Percentiles rank a stretch among this genome's conserved stretches.
phyloP scores from a whole-genome alignment of 2,329 filamentous ascomycete species.

The Sporothrix brunneoviolacea region DNA sequence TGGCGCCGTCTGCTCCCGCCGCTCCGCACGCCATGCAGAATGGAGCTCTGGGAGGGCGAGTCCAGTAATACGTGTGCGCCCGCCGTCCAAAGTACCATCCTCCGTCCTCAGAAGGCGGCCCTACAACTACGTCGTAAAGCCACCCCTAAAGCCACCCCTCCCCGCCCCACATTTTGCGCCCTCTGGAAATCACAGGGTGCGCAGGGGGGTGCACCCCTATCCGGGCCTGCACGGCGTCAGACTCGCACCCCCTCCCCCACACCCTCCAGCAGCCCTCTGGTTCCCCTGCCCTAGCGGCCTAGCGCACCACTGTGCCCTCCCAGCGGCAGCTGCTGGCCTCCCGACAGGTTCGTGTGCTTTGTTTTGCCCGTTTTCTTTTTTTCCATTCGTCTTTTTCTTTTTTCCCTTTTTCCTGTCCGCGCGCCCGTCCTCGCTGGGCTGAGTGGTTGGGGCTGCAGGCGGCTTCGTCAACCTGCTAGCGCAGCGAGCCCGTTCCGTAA shows the following conservation, averaged over 20 bases:
- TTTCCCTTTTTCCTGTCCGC: background rate
- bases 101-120: too few species aligned
- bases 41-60: background rate
- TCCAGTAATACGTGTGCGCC: background rate
- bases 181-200: too few species aligned
- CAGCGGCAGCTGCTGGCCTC: background rate
- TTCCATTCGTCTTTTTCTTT: background rate
- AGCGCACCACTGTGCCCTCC: background rate
- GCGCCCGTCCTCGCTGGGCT: constrained; percentile 2
- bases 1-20: constrained; percentile 4
- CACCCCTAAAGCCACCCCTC: too few species aligned
- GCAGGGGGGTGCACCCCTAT: background rate
- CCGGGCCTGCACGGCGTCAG: background rate
- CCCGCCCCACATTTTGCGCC: too few species aligned
- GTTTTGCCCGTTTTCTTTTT: background rate
- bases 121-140: too few species aligned
- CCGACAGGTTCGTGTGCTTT: background rate
- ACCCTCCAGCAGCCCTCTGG: background rate
- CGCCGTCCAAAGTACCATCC: background rate
- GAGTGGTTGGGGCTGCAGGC: constrained; percentile 1
- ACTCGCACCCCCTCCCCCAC: background rate
- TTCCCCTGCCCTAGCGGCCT: constrained; percentile 2
- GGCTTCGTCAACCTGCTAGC: background rate
- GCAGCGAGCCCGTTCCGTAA: background rate
- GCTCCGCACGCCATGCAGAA: constrained; percentile 1